Evolutionary conservation across 805 yeast species (phyloP).

Genomic region (Yarrowia deformans): DNA sequence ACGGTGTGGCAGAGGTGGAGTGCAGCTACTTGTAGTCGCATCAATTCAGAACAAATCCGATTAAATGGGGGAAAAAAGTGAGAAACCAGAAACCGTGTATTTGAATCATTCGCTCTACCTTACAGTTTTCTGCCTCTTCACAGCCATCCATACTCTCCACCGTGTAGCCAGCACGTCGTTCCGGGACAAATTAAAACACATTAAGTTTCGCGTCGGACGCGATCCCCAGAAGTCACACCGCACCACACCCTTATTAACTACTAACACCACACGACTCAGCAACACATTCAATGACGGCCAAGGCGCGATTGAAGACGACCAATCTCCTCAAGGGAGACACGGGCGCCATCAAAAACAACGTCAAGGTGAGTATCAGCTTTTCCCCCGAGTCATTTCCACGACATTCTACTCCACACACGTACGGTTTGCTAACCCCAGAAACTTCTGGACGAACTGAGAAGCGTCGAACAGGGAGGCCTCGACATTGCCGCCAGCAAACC

Average conservation of each 20-base stretch:
- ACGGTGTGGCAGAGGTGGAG: too few relatives aligned
- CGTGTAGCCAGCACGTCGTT: too few relatives aligned
- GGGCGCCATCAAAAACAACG: slow-evolving; percentile 24
- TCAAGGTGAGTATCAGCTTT: slow-evolving; percentile 15
- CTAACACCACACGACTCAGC: not conserved
- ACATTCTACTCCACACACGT: not conserved
- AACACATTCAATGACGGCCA: slow-evolving; percentile 33
- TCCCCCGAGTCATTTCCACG: not conserved
- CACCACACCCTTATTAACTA: not conserved
- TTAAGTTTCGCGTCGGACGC: slow-evolving; percentile 38
- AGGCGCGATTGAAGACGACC: slow-evolving; percentile 31
- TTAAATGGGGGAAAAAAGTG: too few relatives aligned
- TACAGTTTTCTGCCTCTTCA: too few relatives aligned
- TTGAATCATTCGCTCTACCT: too few relatives aligned
- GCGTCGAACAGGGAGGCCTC: slow-evolving; percentile 65
- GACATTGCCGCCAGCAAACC: slow-evolving; percentile 57
- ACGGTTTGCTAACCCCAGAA: slow-evolving; percentile 45
- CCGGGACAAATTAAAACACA: slow-evolving; percentile 2
- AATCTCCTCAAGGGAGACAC: slow-evolving; percentile 38
- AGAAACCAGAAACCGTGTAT: too few relatives aligned
- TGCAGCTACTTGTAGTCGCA: too few relatives aligned
- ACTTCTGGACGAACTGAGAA: slow-evolving; percentile 68
- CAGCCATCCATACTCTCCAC: too few relatives aligned
- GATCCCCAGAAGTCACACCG: not conserved
- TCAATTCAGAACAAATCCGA: too few relatives aligned